Evolutionary conservation across 768 basidiomycete species (phyloP).

Genomic region (Rhodosporidiobolus odoratus): DNA sequence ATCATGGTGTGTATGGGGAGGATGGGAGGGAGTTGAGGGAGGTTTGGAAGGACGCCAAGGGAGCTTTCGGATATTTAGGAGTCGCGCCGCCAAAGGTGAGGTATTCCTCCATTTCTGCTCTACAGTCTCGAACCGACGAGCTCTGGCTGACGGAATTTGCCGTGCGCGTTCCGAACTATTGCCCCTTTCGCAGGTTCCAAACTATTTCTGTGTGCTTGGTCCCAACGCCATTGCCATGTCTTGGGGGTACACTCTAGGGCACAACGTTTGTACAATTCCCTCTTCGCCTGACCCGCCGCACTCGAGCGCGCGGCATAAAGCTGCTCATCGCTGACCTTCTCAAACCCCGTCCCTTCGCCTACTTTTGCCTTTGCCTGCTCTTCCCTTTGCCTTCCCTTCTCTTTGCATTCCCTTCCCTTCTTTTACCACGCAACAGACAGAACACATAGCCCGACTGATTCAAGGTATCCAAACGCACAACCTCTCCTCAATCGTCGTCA

Average conservation of each 20-base stretch:
- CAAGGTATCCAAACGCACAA: slow-evolving; percentile 9
- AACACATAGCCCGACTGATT: slow-evolving; percentile 26
- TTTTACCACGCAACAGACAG: neutral
- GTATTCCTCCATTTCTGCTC: neutral
- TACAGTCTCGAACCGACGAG: neutral
- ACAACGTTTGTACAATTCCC: neutral
- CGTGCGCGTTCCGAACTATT: too few relatives aligned
- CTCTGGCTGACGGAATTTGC: neutral
- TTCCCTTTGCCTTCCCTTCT: neutral
- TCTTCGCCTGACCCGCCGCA: too few relatives aligned
- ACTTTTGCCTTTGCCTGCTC: too few relatives aligned
- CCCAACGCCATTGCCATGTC: slow-evolving; percentile 28
- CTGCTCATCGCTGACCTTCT: too few relatives aligned
- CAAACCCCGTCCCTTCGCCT: too few relatives aligned
- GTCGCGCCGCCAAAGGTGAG: slow-evolving; percentile 14
- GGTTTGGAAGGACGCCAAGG: slow-evolving; percentile 22
- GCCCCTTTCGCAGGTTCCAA: slow-evolving; percentile 14
- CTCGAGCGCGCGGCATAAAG: too few relatives aligned
- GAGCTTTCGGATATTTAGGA: slow-evolving; percentile 27
- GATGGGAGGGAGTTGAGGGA: slow-evolving; percentile 21
- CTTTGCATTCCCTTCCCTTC: neutral
- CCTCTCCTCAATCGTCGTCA: slow-evolving; percentile 31
- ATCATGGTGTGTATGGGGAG: slow-evolving; percentile 28
- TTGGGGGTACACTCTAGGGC: neutral
- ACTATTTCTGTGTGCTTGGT: slow-evolving; percentile 33